phyloP scores from a whole-genome alignment of 2,329 filamentous ascomycete genomes.

The Diaporthe vexans region DNA sequence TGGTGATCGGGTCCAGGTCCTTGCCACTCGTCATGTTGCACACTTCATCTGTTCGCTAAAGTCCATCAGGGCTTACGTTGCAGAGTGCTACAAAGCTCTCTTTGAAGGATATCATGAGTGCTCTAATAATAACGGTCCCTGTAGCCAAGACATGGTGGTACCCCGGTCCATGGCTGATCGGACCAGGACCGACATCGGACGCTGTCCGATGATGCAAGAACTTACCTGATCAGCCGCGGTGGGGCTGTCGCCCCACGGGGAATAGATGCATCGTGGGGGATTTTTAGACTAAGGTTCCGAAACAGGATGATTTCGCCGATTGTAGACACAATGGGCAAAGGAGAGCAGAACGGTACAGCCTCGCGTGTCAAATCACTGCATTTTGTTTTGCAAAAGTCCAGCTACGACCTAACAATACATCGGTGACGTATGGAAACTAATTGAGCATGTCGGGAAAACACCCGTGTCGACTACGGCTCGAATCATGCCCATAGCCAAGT shows the following conservation, averaged over 20 bases:
- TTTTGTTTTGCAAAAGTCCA: too few relatives aligned
- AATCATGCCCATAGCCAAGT: too few relatives aligned
- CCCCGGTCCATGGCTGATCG: background rate
- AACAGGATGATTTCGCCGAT: conserved; percentile 1
- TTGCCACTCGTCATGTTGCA: conserved; percentile 1
- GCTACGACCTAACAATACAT: too few relatives aligned
- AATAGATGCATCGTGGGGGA: background rate
- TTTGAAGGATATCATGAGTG: background rate
- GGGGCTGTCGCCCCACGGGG: background rate
- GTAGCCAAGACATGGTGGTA: background rate
- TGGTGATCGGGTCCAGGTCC: background rate
- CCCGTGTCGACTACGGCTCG: too few relatives aligned
- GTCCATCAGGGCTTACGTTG: background rate
- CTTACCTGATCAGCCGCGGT: background rate
- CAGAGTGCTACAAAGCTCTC: background rate
- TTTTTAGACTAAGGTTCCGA: background rate
- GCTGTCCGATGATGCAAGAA: background rate
- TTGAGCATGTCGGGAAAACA: too few relatives aligned
- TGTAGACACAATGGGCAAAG: background rate
- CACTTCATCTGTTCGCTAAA: background rate
- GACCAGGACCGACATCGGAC: background rate
- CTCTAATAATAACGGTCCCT: background rate
- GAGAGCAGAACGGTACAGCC: background rate
- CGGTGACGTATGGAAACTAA: too few relatives aligned
- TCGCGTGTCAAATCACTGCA: background rate